These are phyloP conservation scores for Lentinus tigrinus DNA, from an alignment of 768 basidiomycete species.

Conservation along the genomic window DNA sequence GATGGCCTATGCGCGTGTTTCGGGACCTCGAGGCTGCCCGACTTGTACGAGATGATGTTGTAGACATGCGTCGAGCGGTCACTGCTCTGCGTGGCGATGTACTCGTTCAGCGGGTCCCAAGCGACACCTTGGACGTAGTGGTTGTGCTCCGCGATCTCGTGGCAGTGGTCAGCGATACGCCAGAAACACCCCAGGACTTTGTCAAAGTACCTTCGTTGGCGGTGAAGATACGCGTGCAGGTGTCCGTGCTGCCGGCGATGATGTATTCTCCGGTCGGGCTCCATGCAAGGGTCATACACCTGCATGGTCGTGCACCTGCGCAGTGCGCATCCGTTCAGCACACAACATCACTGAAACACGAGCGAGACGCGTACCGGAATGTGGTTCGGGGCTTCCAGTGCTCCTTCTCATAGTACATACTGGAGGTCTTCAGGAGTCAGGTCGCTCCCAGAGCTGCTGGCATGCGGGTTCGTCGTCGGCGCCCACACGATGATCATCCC, in stretches of 20 bases:
- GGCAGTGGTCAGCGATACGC: constrained; percentile 21
- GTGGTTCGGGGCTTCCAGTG: constrained; percentile 90
- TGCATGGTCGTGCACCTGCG: constrained; percentile 91
- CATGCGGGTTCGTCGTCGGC: constrained; percentile 69
- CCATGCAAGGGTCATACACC: constrained; percentile 98
- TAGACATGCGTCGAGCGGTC: constrained; percentile 97
- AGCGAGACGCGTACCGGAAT: constrained; percentile 55
- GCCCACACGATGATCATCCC: constrained; percentile 98
- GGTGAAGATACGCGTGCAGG: constrained; percentile 83
- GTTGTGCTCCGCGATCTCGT: constrained; percentile 89
- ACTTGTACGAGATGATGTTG: constrained; percentile 71
- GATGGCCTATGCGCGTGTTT: constrained; percentile 73
- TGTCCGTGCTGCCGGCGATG: constrained; percentile 96
- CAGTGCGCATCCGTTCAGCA: background rate
- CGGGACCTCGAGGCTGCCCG: constrained; percentile 88
- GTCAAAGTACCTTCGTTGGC: constrained; percentile 60
- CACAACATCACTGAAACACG: background rate
- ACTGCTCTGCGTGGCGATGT: constrained; percentile 94
- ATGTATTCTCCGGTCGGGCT: constrained; percentile 93
- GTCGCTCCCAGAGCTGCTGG: constrained; percentile 81
- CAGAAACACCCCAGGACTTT: background rate
- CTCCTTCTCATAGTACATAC: constrained; percentile 92
- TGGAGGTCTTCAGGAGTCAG: constrained; percentile 73
- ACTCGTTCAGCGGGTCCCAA: constrained; percentile 98
- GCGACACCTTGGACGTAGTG: constrained; percentile 99